phyloP scores from a whole-genome alignment of 805 yeast species.

The Suhomyces faveliae region DNA sequence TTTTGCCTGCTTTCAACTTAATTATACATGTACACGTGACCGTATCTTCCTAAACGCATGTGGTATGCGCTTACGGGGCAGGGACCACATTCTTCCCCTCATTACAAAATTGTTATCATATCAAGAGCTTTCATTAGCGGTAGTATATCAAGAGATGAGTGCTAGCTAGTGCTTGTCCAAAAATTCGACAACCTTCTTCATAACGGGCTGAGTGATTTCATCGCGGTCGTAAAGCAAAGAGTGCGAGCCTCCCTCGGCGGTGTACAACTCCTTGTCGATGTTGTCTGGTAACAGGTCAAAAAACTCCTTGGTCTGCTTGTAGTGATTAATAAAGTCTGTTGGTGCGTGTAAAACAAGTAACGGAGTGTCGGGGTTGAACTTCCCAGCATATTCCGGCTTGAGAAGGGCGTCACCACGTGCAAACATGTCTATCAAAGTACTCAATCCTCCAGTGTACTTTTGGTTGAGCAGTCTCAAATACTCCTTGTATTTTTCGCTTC shows the following conservation, averaged over 20 bases:
- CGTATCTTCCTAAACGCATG: background rate
- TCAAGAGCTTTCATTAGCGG: no score
- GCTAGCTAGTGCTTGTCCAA: conserved; percentile 9
- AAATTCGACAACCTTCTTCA: conserved; percentile 42
- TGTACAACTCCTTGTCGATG: conserved; percentile 29
- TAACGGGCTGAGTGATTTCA: conserved; percentile 33
- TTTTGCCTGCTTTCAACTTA: no score
- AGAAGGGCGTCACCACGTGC: conserved; percentile 57
- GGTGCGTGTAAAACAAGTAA: conserved; percentile 61
- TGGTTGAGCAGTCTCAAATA: conserved; percentile 41
- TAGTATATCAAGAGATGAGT: no score
- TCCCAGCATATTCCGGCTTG: conserved; percentile 32
- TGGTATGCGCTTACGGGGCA: background rate
- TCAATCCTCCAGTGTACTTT: conserved; percentile 50
- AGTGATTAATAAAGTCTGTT: conserved; percentile 60
- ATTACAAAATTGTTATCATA: no score
- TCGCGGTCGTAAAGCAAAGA: conserved; percentile 47
- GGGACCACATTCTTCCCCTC: background rate
- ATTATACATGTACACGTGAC: no score
- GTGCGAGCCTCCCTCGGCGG: conserved; percentile 40
- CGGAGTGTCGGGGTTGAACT: conserved; percentile 42
- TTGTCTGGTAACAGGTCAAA: conserved; percentile 29
- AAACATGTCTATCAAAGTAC: conserved; percentile 61
- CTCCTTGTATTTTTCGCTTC: conserved; percentile 44
- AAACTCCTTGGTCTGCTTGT: conserved; percentile 46